Evolutionary conservation across 1,284 basidiomycete species (phyloP), one percentile per base, ranked within the genome.

Genomic region (Thecaphora thlaspeos): DNA sequence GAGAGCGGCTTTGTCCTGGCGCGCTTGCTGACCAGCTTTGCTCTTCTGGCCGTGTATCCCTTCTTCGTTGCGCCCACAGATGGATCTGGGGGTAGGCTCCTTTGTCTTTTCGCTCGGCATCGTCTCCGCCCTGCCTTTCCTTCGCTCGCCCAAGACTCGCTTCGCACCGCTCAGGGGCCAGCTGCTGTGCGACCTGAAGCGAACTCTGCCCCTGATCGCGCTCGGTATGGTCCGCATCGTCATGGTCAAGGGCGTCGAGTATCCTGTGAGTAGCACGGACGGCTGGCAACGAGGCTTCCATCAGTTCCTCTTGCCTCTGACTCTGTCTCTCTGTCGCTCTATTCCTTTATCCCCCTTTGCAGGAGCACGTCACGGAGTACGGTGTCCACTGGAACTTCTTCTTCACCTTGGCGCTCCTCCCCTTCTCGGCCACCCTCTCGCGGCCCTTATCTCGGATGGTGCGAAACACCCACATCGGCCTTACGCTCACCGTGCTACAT

Each of bases 341-440:
- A n/a, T n/a, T n/a, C 26, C 26, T 17, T 28, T 10, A 7, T 17
- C 41, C 3, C 26, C 26, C 26, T 28, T 11, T 11, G 26, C 26
- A 28, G 10, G 94, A 98, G 81, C 95, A 98, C 66, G 86, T 89
- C 40, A 87, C 91, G 0, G 94, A 98, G 80, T 98, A 98, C 67
- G 95, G 95, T 1, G 86, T 87, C 0, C 93, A 97, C 74, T 98
- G 95, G 95, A 98, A 98, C 78, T 98, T 98, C 79, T 98, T 98
- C 83, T 84, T 97, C 71, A 97, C 95, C 0, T 82, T 98, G 14
- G 91, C 87, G 0, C 61, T 90, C 1, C 78, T 97, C 2, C 93
- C 93, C 0, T 77, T 89, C 1, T 79, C 90, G 7, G 87, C 91
- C 62, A 84, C 88, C 0, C 51, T 86, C 0, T 57, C 48, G n/a